Base-by-base conservation (phyloP, 176 grass and related monocot genomes). In the Carex parvula region DNA sequence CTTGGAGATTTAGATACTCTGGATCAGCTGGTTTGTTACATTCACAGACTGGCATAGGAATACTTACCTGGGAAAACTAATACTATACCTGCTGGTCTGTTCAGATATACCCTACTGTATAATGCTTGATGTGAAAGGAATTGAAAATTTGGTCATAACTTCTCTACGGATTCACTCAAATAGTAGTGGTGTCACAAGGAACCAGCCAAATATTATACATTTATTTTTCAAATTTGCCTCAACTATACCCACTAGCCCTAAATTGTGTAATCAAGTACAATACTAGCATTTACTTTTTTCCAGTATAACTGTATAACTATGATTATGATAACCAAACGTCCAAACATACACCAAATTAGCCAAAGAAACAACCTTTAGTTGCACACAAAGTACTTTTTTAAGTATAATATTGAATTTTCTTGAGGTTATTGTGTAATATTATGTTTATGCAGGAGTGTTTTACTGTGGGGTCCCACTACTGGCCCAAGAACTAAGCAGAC, bases 381-480 rank as follows among this genome's bases (percentile, higher is more conserved):
- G 33, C 64, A 21, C 26, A 57, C 1, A 35, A 6, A 26, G 2
- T 3, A 30, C 24, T 15, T n/a, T n/a, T n/a, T 75, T 35, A 54
- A 75, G 46, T 75, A 53, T 15, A 15, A 75, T 2, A 57, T 78
- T 7, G 52, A 4, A 78, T 32, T 57, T 57, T 57, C 13, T 57
- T 57, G 71, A 55, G 72, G 22, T 76, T 15, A 78, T 78, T n/a
- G 12, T 78, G 52, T 78, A 65, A 44, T 72, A 33, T 86, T 87
- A 79, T 60, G 20, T 66, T 71, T 76, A 77, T 86, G 37, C 89
- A 99, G 97, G 97, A 84, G 97, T 99, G 55, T 99, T 99, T 88
- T 99, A 99, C 57, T 99, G 97, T 79, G 97, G 97, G 81, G 91
- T 89, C 53, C 97, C 97, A 29, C 86, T 95, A 81, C 85, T 99